Base-by-base conservation (phyloP, 2,329 filamentous ascomycete species). In the Rhynchosporium agropyri region DNA sequence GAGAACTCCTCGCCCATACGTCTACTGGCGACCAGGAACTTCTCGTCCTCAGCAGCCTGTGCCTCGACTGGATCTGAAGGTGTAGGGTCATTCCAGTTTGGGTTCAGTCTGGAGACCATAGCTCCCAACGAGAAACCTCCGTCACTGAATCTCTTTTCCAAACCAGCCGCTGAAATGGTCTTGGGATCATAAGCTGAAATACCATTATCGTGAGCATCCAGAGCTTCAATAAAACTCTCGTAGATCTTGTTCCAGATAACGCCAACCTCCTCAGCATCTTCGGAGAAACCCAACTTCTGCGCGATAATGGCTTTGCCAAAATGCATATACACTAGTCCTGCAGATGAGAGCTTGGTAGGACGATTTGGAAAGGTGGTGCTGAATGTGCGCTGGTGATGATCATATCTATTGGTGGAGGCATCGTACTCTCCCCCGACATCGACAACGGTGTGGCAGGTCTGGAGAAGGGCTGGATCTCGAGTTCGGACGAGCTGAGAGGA, bases 371-470 rank as follows among this genome's bases (percentile, higher is more conserved):
- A 99, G 53, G 89, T 92, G 62, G 90, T 89, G 64, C 79, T 78
- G 81, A 99, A 99, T 74, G 87, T 88, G 68, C 94, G 92, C 82
- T 99, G 95, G 83, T 99, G 95, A 80, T 99, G 95, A 79, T 99
- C 95, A 82, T 91, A 99, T 72, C 94, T 90, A 78, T 92, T 86
- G 68, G 78, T 79, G 57, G 80, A 76, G 61, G 90, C 79, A 74
- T 97, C 89, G 79, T 99, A 98, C 77, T 94, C 90, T 72, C 93
- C 94, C 74, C 94, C 93, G n/a, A 98, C 95, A 75, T 99, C 95
- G 70, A 98, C 94, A 63, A 99, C 93, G 61, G 92, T 97, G 80
- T 97, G 91, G 82, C 94, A 97, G 64, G 84, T 85, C 46, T 86
- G 84, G 45, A 99, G 88, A 38, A 89, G 76, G 31, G 86, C 83